phyloP scores from a whole-genome alignment of 2,329 filamentous ascomycete genomes.

The Aspergillus tanneri region DNA sequence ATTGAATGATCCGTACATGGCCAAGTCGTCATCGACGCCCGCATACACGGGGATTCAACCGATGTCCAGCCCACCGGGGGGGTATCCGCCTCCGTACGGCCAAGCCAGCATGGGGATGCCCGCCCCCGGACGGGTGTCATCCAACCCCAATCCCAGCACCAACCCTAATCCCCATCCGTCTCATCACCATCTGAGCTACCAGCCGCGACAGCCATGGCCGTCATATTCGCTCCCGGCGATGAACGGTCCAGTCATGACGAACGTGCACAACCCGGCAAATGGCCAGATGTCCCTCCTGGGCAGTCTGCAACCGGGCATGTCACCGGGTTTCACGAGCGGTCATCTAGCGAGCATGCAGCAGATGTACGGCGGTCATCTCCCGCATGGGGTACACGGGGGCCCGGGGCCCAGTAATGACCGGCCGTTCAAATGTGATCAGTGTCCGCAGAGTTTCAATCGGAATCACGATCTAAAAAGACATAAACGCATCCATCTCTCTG shows the following conservation, averaged over 20 bases:
- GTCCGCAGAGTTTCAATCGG: constrained; percentile 88
- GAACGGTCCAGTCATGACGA: constrained; percentile 70
- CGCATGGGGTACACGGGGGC: constrained; percentile 56
- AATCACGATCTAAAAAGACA: constrained; percentile 97
- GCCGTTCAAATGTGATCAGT: constrained; percentile 92
- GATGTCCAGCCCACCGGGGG: constrained; percentile 51
- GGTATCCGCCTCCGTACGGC: constrained; percentile 36
- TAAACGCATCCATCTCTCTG: constrained; percentile 88
- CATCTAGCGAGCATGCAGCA: constrained; percentile 58
- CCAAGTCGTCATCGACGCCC: constrained; percentile 54
- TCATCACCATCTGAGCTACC: constrained; percentile 33
- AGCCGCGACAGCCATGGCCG: constrained; percentile 45
- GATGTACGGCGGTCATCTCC: constrained; percentile 59
- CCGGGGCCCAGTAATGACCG: constrained; percentile 66
- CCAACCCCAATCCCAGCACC: too few species aligned
- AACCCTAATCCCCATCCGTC: too few species aligned
- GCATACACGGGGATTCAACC: constrained; percentile 42
- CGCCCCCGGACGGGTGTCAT: constrained; percentile 51
- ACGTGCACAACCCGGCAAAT: constrained; percentile 71
- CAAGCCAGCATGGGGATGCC: constrained; percentile 43
- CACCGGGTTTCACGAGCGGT: constrained; percentile 59
- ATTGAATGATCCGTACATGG: constrained; percentile 59
- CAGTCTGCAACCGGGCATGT: constrained; percentile 56
- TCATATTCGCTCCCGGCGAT: constrained; percentile 62
- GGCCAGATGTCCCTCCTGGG: constrained; percentile 71